Base-by-base conservation (phyloP, 768 basidiomycete genomes). In the Naganishia friedmannii region DNA sequence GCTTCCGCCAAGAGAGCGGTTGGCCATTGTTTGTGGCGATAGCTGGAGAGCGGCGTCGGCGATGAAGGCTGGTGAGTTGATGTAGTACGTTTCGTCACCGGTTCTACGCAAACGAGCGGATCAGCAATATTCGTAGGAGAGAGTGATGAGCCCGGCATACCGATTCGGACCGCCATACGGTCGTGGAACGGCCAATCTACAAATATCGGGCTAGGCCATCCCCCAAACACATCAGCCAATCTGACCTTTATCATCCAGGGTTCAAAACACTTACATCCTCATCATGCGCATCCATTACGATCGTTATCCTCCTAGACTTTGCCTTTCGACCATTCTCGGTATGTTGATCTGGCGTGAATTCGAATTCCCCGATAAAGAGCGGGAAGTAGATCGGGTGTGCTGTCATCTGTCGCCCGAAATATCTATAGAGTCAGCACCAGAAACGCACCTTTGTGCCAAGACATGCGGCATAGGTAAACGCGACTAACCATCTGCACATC, bases 331-430 rank as follows among this genome's bases (percentile, higher is more conserved):
- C 45, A 29, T 53, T 66, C 23, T 26, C 48, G n/a, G 48, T n/a
- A 51, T 51, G 48, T 13, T 51, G 48, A 13, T 72, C 68, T 17
- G 70, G 46, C 21, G 66, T 55, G 51, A 75, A 73, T 54, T 76
- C 74, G 48, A 77, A 77, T 39, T 79, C 75, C 9, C 75, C 77
- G 17, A 78, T 70, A 42, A 77, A 79, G 39, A 78, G 73, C 21
- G 78, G 78, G 53, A 79, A 77, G 71, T 76, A 76, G 72, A 78
- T 73, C 0, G 78, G 78, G 66, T 78, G 78, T 32, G 69, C 73
- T 8, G 75, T 77, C 31, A 76, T 63, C 78, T 79, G 12, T 66
- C 65, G 48, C 65, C 51, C 19, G 67, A 29, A n/a, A n/a, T n/a
- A n/a, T n/a, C 32, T 21, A 51, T 53, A 10, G 21, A 19, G 23